A percentile compares a stretch with the other conserved stretches of the same genome.
phyloP scores from a whole-genome alignment of 179 eudicot species.

The Silene coronaria region DNA sequence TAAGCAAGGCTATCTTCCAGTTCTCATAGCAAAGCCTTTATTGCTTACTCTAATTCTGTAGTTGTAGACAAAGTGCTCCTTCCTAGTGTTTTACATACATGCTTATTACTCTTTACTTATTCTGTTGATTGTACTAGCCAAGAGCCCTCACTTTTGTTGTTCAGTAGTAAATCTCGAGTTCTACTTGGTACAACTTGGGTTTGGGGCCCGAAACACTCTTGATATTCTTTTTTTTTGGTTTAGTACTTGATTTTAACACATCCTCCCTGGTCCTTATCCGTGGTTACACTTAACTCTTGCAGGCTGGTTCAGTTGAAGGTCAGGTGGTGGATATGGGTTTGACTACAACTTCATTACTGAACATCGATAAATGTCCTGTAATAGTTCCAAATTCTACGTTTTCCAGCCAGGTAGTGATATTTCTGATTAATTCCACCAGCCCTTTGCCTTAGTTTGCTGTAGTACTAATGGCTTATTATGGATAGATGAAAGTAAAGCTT shows the following conservation, averaged over 20 bases:
- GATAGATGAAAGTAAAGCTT: neutral
- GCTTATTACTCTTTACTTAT: neutral
- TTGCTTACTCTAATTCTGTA: neutral
- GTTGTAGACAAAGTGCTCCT: neutral
- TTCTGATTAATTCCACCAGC: slow-evolving; percentile 7
- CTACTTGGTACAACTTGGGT: neutral
- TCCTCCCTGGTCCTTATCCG: slow-evolving; percentile 1
- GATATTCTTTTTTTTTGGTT: neutral
- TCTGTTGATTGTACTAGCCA: neutral
- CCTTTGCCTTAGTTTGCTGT: slow-evolving; percentile 3
- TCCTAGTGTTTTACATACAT: neutral
- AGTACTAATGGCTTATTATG: neutral
- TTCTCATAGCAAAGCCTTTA: neutral
- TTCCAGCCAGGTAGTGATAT: slow-evolving; percentile 69
- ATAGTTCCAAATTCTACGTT: slow-evolving; percentile 87
- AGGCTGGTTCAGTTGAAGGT: slow-evolving; percentile 98
- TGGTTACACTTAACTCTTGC: slow-evolving; percentile 23
- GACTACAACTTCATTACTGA: slow-evolving; percentile 72
- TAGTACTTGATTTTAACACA: neutral
- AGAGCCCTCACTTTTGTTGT: slow-evolving; percentile 9
- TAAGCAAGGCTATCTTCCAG: slow-evolving; percentile 23
- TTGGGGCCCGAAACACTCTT: neutral
- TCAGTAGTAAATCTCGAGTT: slow-evolving; percentile 7
- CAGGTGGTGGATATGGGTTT: slow-evolving; percentile 96
- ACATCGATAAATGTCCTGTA: slow-evolving; percentile 76